Evolutionary conservation across 1,139 yeast species (phyloP).

Genomic region (Suhomyces anneliseae): DNA sequence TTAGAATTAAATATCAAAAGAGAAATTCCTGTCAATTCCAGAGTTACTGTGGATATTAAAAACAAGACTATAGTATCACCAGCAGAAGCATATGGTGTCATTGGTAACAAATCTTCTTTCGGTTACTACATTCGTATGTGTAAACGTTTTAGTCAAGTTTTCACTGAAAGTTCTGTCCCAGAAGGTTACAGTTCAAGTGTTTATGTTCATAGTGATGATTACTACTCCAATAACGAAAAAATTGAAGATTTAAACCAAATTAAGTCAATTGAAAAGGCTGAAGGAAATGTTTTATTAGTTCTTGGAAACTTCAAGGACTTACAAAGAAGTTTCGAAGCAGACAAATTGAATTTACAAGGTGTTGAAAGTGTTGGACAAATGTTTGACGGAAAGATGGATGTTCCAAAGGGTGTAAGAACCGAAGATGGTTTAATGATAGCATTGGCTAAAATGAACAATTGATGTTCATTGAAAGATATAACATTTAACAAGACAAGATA

Average conservation of each 20-base stretch:
- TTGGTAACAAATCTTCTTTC: slow-evolving; percentile 60
- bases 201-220: slow-evolving; percentile 68
- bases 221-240: slow-evolving; percentile 34
- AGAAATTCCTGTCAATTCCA: slow-evolving; percentile 71
- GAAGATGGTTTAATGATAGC: slow-evolving; percentile 74
- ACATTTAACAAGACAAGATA: no score
- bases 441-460: slow-evolving; percentile 40
- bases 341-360: slow-evolving; percentile 50
- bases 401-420: slow-evolving; percentile 58
- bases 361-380: slow-evolving; percentile 57
- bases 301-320: slow-evolving; percentile 66
- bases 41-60: slow-evolving; percentile 76
- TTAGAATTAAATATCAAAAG: slow-evolving; percentile 54
- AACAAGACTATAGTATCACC: slow-evolving; percentile 70
- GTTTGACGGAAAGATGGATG: slow-evolving; percentile 62
- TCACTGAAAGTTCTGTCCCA: slow-evolving; percentile 61
- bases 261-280: slow-evolving; percentile 12
- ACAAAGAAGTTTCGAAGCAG: slow-evolving; percentile 48
- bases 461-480: background rate
- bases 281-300: slow-evolving; percentile 49
- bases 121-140: slow-evolving; percentile 80
- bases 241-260: slow-evolving; percentile 14
- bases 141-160: slow-evolving; percentile 57
- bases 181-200: slow-evolving; percentile 73
- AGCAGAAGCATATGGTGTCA: slow-evolving; percentile 62